phyloP scores from a whole-genome alignment of 2,329 filamentous ascomycete genomes.

The Fusarium paranaense region DNA sequence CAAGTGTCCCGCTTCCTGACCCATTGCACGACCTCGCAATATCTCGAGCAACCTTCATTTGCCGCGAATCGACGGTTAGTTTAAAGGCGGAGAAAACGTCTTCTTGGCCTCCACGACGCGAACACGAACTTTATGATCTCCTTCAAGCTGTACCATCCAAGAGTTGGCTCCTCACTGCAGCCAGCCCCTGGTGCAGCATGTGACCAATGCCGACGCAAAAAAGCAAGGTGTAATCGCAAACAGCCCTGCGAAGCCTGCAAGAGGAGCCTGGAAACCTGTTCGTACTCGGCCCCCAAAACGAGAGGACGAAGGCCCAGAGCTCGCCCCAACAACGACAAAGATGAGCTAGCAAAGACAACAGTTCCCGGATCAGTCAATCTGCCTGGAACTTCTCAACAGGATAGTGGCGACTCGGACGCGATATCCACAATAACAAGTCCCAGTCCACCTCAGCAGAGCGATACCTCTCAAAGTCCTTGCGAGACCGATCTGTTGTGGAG shows the following conservation, averaged over 20 bases:
- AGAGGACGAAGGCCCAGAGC: background rate
- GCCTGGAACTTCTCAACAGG: background rate
- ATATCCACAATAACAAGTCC: background rate
- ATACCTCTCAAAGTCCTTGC: background rate
- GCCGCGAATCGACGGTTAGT: background rate
- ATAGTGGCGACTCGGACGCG: background rate
- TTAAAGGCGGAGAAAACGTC: too few species aligned
- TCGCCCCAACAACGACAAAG: background rate
- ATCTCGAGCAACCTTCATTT: background rate
- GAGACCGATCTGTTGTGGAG: background rate
- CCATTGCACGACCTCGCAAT: background rate
- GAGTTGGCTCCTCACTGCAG: background rate
- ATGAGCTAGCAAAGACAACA: background rate
- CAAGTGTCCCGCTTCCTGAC: background rate
- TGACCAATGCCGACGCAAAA: slow-evolving; percentile 17
- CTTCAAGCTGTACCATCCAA: slow-evolving; percentile 10
- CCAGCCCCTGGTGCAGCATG: slow-evolving; percentile 11
- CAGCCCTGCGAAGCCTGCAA: slow-evolving; percentile 6
- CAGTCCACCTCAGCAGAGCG: too few species aligned
- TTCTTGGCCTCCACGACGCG: background rate
- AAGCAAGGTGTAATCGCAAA: slow-evolving; percentile 19
- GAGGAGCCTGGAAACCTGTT: background rate
- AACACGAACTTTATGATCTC: slow-evolving; percentile 3
- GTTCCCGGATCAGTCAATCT: background rate
- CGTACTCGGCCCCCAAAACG: background rate